phyloP scores from a whole-genome alignment of 495 filamentous ascomycete genomes.

The Penicillium ochrochloron region DNA sequence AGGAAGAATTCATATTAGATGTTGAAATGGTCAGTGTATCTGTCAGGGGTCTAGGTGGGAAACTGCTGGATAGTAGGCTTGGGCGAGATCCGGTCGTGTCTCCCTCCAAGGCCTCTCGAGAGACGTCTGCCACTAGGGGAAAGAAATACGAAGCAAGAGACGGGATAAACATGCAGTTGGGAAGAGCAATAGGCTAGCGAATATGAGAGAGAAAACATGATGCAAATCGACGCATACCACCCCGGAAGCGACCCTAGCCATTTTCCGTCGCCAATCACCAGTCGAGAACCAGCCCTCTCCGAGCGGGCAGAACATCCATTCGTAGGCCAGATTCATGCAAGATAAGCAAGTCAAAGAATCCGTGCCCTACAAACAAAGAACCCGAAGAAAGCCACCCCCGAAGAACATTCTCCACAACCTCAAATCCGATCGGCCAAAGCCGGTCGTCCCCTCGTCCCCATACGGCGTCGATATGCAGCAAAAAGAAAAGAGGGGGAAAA shows the following conservation, averaged over 20 bases:
- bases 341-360: conserved; percentile 21
- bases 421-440: conserved; percentile 18
- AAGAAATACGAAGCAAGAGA: conserved; percentile 1
- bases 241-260: conserved; percentile 59
- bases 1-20: conserved; percentile 18
- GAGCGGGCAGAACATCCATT: conserved; percentile 15
- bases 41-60: conserved; percentile 1
- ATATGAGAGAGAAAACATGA: conserved; percentile 26
- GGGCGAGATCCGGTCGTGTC: conserved; percentile 3
- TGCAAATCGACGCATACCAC: conserved; percentile 52
- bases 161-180: conserved; percentile 11
- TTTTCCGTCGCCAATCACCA: conserved; percentile 53
- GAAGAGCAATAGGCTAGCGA: conserved; percentile 21
- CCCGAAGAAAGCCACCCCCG: conserved; percentile 23
- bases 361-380: conserved; percentile 16
- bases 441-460: conserved; percentile 36
- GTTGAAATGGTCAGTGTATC: conserved; percentile 10
- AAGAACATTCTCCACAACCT: conserved; percentile 11
- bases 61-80: neutral
- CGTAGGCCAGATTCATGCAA: conserved; percentile 11
- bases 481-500: conserved; percentile 17
- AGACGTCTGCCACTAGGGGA: conserved; percentile 1
- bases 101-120: neutral
- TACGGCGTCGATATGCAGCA: conserved; percentile 34
- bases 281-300: conserved; percentile 18